Conservation (phyloP, 805 yeast genomes). For the Phaffomyces opuntiae region DNA sequence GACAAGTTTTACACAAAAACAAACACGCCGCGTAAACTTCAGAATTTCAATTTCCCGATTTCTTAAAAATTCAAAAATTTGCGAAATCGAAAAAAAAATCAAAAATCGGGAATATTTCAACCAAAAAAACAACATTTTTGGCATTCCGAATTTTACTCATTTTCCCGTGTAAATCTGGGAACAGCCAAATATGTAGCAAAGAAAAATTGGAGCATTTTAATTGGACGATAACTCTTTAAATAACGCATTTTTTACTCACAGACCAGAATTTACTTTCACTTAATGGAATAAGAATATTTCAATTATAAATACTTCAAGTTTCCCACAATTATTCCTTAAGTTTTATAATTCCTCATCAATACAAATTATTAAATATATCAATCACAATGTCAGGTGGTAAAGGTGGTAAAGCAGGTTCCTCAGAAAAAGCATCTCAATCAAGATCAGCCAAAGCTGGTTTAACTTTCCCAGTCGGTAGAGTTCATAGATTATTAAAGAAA, state of each 20-base stretch:
- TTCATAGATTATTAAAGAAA: conserved; percentile 92
- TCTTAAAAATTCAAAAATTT: neutral
- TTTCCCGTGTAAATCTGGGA: conserved; percentile 7
- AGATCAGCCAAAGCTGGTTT: conserved; percentile 98
- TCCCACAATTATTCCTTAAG: neutral
- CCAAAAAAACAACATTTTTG: conserved; percentile 2
- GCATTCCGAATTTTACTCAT: conserved; percentile 8
- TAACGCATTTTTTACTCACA: conserved; percentile 6
- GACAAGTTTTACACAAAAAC: conserved; percentile 1
- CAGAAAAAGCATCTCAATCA: conserved; percentile 94
- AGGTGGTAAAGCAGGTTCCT: conserved; percentile 90
- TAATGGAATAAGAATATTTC: neutral
- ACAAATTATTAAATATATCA: conserved; percentile 7
- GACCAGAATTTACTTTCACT: neutral
- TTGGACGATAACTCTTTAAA: conserved; percentile 10
- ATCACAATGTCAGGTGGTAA: conserved; percentile 56
- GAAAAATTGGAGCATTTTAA: neutral
- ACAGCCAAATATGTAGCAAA: neutral
- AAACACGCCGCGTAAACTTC: conserved; percentile 1
- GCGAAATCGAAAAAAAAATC: neutral
- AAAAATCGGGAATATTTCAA: conserved; percentile 3
- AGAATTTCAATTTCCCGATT: neutral
- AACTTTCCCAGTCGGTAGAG: conserved; percentile 99
- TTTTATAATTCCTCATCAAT: neutral
- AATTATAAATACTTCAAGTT: neutral